A percentile compares a stretch with the other conserved stretches of the same genome.
Evolutionary conservation across 108 stramenopile genomes (phyloP).

Genomic region (Epithemia pelagica): DNA sequence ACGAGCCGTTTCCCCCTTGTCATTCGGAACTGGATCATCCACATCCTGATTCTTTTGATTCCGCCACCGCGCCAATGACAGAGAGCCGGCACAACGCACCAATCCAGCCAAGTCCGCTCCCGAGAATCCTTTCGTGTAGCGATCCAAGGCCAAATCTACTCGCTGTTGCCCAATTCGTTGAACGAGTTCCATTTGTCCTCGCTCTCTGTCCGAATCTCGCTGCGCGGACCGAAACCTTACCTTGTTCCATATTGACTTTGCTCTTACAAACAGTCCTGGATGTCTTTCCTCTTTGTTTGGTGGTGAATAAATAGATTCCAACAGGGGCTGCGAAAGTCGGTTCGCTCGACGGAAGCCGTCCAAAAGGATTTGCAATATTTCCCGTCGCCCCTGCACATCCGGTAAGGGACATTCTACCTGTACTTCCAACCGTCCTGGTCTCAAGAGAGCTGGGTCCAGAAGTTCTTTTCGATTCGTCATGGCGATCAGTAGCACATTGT

Average conservation of each 20-base stretch:
- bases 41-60: background rate
- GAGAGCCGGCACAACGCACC: constrained; percentile 78
- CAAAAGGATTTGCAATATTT: constrained; percentile 70
- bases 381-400: constrained; percentile 46
- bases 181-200: background rate
- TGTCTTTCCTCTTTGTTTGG: background rate
- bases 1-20: too few species aligned
- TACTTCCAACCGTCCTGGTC: constrained; percentile 90
- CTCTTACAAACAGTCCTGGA: background rate
- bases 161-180: constrained; percentile 9
- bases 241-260: background rate
- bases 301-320: constrained; percentile 40
- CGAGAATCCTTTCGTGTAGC: constrained; percentile 66
- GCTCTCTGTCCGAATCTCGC: too few species aligned
- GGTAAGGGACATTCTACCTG: constrained; percentile 79
- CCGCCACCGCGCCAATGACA: constrained; percentile 46
- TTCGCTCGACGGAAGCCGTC: constrained; percentile 44
- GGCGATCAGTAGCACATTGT: constrained; percentile 89
- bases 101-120: constrained; percentile 86
- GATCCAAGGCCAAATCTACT: constrained; percentile 55
- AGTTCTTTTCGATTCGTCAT: constrained; percentile 94
- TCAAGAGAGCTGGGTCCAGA: constrained; percentile 83
- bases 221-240: background rate
- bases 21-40: background rate
- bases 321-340: constrained; percentile 55